phyloP scores from a whole-genome alignment of 2,329 filamentous ascomycete species.

The Pyrenophora teres region DNA sequence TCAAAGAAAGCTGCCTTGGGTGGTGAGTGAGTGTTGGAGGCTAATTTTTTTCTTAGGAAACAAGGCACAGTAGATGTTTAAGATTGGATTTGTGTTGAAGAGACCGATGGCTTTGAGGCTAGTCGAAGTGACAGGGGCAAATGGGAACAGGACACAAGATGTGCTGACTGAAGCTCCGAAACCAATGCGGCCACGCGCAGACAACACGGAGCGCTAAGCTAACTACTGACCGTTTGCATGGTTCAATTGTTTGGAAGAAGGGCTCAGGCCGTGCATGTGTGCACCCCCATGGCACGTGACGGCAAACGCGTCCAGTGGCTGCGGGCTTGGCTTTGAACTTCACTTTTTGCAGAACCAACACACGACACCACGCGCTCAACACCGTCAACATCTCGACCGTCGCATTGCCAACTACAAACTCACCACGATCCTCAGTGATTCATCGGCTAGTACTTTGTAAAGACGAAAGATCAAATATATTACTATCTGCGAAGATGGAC shows the following conservation, averaged over 20 bases:
- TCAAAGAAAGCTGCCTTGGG: conserved; percentile 6
- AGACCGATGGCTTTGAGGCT: neutral
- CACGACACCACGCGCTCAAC: conserved; percentile 11
- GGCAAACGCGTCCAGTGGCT: conserved; percentile 14
- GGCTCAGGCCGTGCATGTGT: neutral
- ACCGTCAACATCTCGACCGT: conserved; percentile 7
- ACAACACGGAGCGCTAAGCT: too few relatives aligned
- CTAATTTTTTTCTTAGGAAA: neutral
- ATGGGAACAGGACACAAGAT: too few relatives aligned
- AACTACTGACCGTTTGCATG: neutral
- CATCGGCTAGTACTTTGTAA: conserved; percentile 5
- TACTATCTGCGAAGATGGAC: conserved; percentile 34
- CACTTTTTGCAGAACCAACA: conserved; percentile 31
- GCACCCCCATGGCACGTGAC: conserved; percentile 15
- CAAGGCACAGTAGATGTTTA: too few relatives aligned
- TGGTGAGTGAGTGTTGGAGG: neutral
- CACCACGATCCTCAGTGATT: conserved; percentile 1
- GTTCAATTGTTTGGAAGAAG: neutral
- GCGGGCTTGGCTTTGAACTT: conserved; percentile 30
- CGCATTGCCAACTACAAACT: conserved; percentile 1
- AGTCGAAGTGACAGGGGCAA: neutral
- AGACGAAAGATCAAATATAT: neutral
- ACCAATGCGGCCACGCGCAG: too few relatives aligned
- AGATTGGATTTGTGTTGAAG: neutral
- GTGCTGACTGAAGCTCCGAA: too few relatives aligned